Evolutionary conservation across 768 basidiomycete genomes (phyloP).

Genomic region (Rhodotorula taiwanensis): DNA sequence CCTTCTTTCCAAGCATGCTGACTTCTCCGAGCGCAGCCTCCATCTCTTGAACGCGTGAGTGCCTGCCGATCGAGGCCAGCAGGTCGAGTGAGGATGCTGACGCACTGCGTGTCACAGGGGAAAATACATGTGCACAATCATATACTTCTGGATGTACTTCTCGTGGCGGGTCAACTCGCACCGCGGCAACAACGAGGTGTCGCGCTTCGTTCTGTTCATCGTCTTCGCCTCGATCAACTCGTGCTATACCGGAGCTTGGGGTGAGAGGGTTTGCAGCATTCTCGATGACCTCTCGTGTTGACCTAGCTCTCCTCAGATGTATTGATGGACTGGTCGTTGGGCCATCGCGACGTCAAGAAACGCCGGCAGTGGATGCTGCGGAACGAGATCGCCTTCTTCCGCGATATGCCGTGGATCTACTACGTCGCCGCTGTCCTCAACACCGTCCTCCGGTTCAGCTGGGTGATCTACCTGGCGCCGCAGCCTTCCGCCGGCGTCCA

Average conservation of each 20-base stretch:
- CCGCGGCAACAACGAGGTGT: conserved; percentile 38
- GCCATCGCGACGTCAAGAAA: conserved; percentile 52
- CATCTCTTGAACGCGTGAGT: conserved; percentile 75
- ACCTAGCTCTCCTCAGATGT: conserved; percentile 47
- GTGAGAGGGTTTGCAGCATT: conserved; percentile 49
- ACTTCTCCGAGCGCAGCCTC: conserved; percentile 48
- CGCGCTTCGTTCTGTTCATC: conserved; percentile 61
- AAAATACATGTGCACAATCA: conserved; percentile 39
- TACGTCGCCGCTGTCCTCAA: conserved; percentile 68
- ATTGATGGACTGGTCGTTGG: conserved; percentile 84
- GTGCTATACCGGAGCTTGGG: conserved; percentile 67
- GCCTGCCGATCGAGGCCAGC: background rate
- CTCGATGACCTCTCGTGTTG: background rate
- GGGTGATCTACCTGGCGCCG: conserved; percentile 68
- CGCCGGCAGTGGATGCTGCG: conserved; percentile 59
- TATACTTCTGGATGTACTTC: conserved; percentile 54
- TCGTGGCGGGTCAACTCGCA: conserved; percentile 64
- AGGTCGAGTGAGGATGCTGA: no score
- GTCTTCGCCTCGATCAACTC: conserved; percentile 60
- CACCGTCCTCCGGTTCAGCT: conserved; percentile 67
- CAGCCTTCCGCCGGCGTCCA: conserved; percentile 48
- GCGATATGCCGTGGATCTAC: conserved; percentile 56
- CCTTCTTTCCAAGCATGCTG: no score
- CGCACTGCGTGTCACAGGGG: conserved; percentile 29
- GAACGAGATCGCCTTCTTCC: conserved; percentile 62